Conservation (phyloP, 306 rosid species). For the Cicer yamashitae region DNA sequence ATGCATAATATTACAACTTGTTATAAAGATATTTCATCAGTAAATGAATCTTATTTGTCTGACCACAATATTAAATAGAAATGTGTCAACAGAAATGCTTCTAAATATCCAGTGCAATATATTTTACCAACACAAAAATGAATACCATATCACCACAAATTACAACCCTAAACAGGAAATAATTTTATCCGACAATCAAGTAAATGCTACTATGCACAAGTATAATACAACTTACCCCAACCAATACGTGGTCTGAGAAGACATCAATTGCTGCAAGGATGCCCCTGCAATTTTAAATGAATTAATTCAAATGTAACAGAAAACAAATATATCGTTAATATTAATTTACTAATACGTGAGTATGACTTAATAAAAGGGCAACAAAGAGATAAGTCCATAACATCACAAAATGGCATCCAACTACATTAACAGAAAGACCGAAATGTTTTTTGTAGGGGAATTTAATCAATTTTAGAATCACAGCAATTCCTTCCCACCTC, state of each 20-base stretch:
- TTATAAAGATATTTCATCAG: conserved; percentile 19
- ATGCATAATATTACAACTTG: conserved; percentile 19
- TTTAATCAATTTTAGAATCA: not conserved
- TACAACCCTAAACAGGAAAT: not conserved
- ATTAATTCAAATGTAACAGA: conserved; percentile 27
- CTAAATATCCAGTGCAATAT: conserved; percentile 22
- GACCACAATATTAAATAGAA: conserved; percentile 36
- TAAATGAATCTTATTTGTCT: conserved; percentile 32
- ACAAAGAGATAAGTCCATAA: conserved; percentile 5
- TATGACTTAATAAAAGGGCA: not conserved
- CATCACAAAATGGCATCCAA: conserved; percentile 32
- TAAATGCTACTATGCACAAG: conserved; percentile 17
- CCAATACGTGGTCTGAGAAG: conserved; percentile 76
- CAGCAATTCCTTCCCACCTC: not conserved
- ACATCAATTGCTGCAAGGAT: conserved; percentile 92
- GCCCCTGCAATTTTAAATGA: conserved; percentile 68
- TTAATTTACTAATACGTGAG: not conserved
- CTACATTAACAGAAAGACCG: not conserved
- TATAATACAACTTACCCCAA: conserved; percentile 80
- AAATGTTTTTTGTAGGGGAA: conserved; percentile 4
- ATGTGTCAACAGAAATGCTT: conserved; percentile 30
- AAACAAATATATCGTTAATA: not conserved
- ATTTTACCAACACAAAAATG: conserved; percentile 14
- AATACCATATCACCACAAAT: not conserved
- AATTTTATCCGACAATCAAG: conserved; percentile 22